These are phyloP conservation scores for Vicia villosa DNA, from an alignment of 306 rosid species.

Conservation along the genomic window DNA sequence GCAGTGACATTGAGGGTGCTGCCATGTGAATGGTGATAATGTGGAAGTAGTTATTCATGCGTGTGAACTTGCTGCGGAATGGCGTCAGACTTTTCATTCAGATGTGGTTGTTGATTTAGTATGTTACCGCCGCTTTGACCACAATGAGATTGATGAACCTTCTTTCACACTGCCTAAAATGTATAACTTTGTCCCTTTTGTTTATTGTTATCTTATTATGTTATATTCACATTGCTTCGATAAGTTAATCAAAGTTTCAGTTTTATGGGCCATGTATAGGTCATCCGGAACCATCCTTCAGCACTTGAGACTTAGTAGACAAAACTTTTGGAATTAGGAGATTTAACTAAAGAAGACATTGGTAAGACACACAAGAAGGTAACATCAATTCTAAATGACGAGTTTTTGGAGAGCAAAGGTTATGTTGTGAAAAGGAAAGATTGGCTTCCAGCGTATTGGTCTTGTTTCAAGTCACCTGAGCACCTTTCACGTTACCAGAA, in stretches of 20 bases:
- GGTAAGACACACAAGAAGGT: constrained; percentile 70
- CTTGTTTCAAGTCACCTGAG: constrained; percentile 96
- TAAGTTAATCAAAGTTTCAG: constrained; percentile 29
- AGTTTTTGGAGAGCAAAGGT: constrained; percentile 84
- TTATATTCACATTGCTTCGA: constrained; percentile 5
- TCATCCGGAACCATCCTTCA: constrained; percentile 81
- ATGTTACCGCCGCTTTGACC: constrained; percentile 90
- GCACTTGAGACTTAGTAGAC: constrained; percentile 78
- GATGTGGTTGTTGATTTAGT: constrained; percentile 89
- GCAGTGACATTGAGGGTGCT: too few relatives aligned
- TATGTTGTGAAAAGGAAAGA: constrained; percentile 73
- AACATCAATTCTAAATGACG: constrained; percentile 69
- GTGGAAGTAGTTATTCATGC: constrained; percentile 83
- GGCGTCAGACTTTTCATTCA: constrained; percentile 92
- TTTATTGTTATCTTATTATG: not conserved
- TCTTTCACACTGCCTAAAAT: constrained; percentile 96
- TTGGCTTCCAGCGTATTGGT: constrained; percentile 98
- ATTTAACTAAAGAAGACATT: constrained; percentile 61
- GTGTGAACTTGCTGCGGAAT: constrained; percentile 87
- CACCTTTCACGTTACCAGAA: constrained; percentile 82
- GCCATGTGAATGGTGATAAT: constrained; percentile 86
- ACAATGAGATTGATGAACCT: constrained; percentile 94
- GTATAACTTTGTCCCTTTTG: constrained; percentile 66
- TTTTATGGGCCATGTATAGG: constrained; percentile 48
- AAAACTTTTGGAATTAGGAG: constrained; percentile 73